Evolutionary conservation across 2,329 filamentous ascomycete species (phyloP).

Genomic region (Penicillium glabrum): DNA sequence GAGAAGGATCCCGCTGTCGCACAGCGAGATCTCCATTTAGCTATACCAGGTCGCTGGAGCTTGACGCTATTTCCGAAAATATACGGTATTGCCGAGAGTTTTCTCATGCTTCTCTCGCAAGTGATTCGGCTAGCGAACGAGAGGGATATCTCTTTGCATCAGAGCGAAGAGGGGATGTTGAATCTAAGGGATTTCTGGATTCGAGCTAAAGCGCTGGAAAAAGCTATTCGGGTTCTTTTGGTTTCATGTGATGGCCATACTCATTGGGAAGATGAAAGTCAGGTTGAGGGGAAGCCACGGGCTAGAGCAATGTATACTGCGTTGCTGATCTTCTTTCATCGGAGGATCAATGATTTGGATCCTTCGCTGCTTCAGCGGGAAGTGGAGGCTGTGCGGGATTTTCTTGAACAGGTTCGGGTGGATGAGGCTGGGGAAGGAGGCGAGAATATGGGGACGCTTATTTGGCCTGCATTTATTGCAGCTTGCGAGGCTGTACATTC

Average conservation of each 20-base stretch:
- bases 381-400: conserved; percentile 4
- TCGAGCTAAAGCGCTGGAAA: conserved; percentile 16
- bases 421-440: background rate
- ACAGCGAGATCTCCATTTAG: conserved; percentile 19
- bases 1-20: conserved; percentile 18
- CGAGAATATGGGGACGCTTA: conserved; percentile 12
- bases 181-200: conserved; percentile 15
- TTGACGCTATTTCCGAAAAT: conserved; percentile 18
- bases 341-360: conserved; percentile 17
- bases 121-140: conserved; percentile 21
- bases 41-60: conserved; percentile 18
- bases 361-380: conserved; percentile 9
- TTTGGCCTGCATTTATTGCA: conserved; percentile 22
- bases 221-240: conserved; percentile 9
- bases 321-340: conserved; percentile 17
- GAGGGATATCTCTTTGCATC: conserved; percentile 13
- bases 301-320: conserved; percentile 17
- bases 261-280: background rate
- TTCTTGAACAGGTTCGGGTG: conserved; percentile 2
- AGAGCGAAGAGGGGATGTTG: background rate
- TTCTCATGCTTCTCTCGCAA: conserved; percentile 18
- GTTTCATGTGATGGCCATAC: background rate
- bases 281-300: background rate
- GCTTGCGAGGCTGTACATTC: conserved; percentile 16
- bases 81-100: conserved; percentile 17